Evolutionary conservation across 78 protist species (phyloP).

Genomic region (Cavenderia fasciculata): DNA sequence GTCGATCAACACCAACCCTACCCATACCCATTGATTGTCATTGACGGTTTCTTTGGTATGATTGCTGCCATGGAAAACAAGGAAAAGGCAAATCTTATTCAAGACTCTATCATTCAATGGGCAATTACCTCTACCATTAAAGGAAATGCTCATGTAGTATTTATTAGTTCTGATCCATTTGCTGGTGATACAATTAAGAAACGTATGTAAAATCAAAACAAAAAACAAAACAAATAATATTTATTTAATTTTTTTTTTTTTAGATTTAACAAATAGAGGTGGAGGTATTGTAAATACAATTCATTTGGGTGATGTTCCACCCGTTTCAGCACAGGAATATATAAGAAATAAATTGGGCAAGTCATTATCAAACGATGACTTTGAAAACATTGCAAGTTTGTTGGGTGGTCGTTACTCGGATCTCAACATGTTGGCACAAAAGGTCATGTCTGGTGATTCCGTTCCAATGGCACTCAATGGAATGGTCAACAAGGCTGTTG

Average conservation of each 20-base stretch:
- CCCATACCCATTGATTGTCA: conserved; percentile 56
- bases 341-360: conserved; percentile 4
- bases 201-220: too few relatives aligned
- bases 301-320: conserved; percentile 60
- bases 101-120: conserved; percentile 69
- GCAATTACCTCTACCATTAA: conserved; percentile 53
- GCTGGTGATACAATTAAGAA: conserved; percentile 54
- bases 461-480: neutral
- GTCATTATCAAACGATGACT: neutral
- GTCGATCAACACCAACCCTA: conserved; percentile 41
- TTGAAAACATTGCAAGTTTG: neutral
- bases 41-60: conserved; percentile 76
- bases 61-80: conserved; percentile 71
- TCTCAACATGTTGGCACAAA: conserved; percentile 26
- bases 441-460: conserved; percentile 31
- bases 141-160: conserved; percentile 65
- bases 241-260: too few relatives aligned
- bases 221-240: too few relatives aligned
- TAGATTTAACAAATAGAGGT: conserved; percentile 37
- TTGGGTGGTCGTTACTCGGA: conserved; percentile 75
- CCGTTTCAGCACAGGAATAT: conserved; percentile 10
- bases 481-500: conserved; percentile 33
- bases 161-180: conserved; percentile 65
- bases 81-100: conserved; percentile 66
- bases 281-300: conserved; percentile 61